Base-by-base conservation (phyloP, 1,284 basidiomycete genomes). In the Sanghuangporus baumii region DNA sequence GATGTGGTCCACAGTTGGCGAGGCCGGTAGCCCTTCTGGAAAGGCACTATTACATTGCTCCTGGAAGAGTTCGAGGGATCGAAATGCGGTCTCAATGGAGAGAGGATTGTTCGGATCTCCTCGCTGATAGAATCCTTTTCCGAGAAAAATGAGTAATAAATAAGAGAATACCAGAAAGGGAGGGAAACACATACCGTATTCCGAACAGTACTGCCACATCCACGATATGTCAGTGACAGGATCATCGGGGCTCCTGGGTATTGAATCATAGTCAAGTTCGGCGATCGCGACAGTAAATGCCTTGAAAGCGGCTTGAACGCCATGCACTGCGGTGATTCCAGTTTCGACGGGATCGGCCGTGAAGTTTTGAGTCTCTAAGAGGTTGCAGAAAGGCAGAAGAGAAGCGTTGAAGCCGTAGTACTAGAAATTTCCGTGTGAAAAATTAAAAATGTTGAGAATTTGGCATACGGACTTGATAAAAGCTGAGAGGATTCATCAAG, bases 191-290 rank as follows among this genome's bases (percentile, higher is more conserved):
- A n/a, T n/a, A 78, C 80, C 80, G 62, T 79, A 81, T 68, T 81
- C 79, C 0, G 80, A 81, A 62, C 79, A 81, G 62, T 81, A 82
- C 64, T 82, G 79, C 73, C 79, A 75, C 79, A 80, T 80, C 80
- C 80, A 82, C 2, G 79, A 80, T 34, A 68, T 69, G 60, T 80
- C 79, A 57, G 69, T 65, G 1, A 76, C 75, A 7, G 78, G 78
- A 67, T 80, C 79, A 63, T 78, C 76, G 0, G 74, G 61, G 54
- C 67, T 70, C 2, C 77, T 74, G 0, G 75, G 73, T 36, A 81
- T 77, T 12, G 78, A 73, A 65, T 77, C 77, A 65, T 81, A 81
- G 64, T 81, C 76, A 8, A 80, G 67, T 65, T 81, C 77, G 31
- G 71, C 74, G 37, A 82, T 68, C 1, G 76, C 79, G 3, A 70